A percentile compares a stretch with the other conserved stretches of the same genome.
Conservation (phyloP, 768 basidiomycete species). For the Suillus lakei region DNA sequence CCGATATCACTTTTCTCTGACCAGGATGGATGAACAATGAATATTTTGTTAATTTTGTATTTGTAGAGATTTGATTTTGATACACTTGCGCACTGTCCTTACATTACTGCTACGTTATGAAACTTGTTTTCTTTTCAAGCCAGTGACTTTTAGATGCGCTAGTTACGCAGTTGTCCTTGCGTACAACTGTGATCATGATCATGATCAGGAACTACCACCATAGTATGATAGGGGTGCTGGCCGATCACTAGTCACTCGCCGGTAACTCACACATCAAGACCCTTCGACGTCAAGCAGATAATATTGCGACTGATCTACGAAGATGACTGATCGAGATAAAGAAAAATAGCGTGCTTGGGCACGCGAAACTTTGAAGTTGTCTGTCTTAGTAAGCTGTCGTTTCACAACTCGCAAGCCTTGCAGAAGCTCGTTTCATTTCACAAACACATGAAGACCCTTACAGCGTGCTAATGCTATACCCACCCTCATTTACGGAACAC, state of each 20-base stretch:
- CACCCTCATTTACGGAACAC: neutral
- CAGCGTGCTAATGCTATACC: neutral
- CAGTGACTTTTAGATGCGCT: neutral
- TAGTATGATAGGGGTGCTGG: neutral
- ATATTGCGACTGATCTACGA: neutral
- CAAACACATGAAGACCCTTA: neutral
- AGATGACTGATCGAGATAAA: neutral
- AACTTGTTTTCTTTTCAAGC: neutral
- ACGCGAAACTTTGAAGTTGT: neutral
- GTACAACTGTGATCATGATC: neutral
- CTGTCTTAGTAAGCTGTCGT: neutral
- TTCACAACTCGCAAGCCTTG: neutral
- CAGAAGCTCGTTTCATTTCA: neutral
- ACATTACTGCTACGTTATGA: neutral
- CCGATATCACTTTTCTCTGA: constrained; percentile 35
- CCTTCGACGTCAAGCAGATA: neutral
- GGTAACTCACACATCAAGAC: neutral
- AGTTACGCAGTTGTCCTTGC: neutral
- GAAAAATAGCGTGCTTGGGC: no score
- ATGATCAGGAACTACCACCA: neutral
- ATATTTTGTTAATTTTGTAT: neutral
- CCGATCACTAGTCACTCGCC: neutral
- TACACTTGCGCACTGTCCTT: neutral
- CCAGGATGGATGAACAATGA: neutral
- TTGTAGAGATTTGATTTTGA: neutral